Conservation (phyloP, 1,139 yeast genomes). For the Taphrina wiesneri region DNA sequence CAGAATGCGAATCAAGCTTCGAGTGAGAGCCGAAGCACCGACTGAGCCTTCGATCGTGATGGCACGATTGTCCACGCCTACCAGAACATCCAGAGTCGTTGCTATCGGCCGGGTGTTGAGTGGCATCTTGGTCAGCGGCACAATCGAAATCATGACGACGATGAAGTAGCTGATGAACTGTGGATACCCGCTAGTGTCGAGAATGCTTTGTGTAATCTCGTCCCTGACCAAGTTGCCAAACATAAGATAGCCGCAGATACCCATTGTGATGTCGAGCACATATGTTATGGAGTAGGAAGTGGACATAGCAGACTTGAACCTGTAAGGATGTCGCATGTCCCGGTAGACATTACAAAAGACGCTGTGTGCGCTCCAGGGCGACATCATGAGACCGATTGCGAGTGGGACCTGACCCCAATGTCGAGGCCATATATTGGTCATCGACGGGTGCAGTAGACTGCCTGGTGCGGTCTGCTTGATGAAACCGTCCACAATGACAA, state of each 20-base stretch:
- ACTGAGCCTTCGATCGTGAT: slow-evolving; percentile 20
- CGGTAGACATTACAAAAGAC: slow-evolving; percentile 76
- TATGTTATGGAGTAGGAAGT: slow-evolving; percentile 67
- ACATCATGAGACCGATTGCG: slow-evolving; percentile 73
- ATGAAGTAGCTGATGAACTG: slow-evolving; percentile 61
- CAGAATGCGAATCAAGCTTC: slow-evolving; percentile 34
- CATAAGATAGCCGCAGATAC: slow-evolving; percentile 80
- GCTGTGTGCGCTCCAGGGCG: slow-evolving; percentile 91
- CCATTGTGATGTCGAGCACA: slow-evolving; percentile 72
- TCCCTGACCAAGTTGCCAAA: slow-evolving; percentile 74
- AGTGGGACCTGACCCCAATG: slow-evolving; percentile 53
- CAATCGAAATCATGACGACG: slow-evolving; percentile 70
- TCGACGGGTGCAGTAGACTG: slow-evolving; percentile 60
- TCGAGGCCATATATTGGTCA: slow-evolving; percentile 56
- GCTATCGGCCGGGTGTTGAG: slow-evolving; percentile 83
- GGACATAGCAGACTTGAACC: slow-evolving; percentile 55
- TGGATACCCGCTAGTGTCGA: slow-evolving; percentile 74
- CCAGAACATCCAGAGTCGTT: slow-evolving; percentile 59
- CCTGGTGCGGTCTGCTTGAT: slow-evolving; percentile 61
- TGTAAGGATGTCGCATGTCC: slow-evolving; percentile 77
- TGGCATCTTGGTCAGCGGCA: slow-evolving; percentile 87
- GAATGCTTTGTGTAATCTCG: slow-evolving; percentile 77
- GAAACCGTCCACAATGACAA: slow-evolving; percentile 66
- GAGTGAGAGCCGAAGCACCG: slow-evolving; percentile 23
- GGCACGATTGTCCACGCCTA: slow-evolving; percentile 44